These are phyloP conservation scores for Begonia masoniana DNA, from an alignment of 306 rosid species.

Conservation along the genomic window DNA sequence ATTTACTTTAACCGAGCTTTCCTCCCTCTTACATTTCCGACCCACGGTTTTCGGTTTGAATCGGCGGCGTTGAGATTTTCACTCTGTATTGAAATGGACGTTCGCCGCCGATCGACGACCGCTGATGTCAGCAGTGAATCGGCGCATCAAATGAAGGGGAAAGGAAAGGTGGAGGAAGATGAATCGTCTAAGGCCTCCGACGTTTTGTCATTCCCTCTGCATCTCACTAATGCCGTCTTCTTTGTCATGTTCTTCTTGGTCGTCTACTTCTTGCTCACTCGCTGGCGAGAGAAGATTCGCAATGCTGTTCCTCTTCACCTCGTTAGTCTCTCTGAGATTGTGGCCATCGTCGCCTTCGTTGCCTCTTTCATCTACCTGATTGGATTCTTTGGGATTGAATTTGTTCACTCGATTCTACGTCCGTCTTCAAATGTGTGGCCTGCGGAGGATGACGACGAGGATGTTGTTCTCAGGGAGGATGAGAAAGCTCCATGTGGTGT, in stretches of 20 bases:
- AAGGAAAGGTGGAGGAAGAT: conserved; percentile 4
- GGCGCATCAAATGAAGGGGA: conserved; percentile 8
- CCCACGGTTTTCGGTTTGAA: conserved; percentile 8
- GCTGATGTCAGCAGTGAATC: not conserved
- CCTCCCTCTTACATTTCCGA: not conserved
- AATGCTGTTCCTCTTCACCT: conserved; percentile 69
- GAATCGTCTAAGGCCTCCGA: conserved; percentile 20
- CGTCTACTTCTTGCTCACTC: conserved; percentile 55
- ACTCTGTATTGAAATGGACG: conserved; percentile 29
- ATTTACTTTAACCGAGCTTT: not conserved
- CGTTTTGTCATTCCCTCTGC: conserved; percentile 28
- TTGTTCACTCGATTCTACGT: conserved; percentile 49
- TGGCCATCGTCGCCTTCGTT: conserved; percentile 39
- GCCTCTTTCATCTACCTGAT: conserved; percentile 70
- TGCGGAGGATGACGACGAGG: conserved; percentile 37
- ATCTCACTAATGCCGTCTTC: conserved; percentile 50
- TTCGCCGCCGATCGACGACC: conserved; percentile 35
- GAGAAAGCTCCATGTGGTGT: conserved; percentile 28
- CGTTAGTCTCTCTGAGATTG: conserved; percentile 50
- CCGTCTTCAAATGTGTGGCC: conserved; percentile 42
- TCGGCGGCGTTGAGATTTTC: conserved; percentile 10
- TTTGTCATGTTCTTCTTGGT: conserved; percentile 70
- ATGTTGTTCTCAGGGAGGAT: conserved; percentile 30
- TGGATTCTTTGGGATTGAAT: conserved; percentile 71
- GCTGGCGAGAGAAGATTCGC: conserved; percentile 88